Evolutionary conservation across 2,329 filamentous ascomycete genomes (phyloP).

Genomic region (Aspergillus sp.): DNA sequence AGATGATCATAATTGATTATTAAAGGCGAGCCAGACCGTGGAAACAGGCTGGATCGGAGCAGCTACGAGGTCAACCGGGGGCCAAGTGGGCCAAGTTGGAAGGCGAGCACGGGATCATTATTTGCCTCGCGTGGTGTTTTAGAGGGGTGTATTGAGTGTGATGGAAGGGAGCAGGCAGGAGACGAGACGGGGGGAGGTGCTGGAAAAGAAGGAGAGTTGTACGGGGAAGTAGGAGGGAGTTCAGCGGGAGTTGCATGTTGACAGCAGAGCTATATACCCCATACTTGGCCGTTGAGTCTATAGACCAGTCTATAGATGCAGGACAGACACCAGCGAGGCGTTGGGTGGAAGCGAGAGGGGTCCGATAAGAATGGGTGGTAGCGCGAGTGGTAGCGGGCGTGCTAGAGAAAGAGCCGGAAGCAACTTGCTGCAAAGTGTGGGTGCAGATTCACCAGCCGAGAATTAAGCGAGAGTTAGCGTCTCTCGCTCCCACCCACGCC

Average conservation of each 20-base stretch:
- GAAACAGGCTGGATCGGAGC: slow-evolving; percentile 1
- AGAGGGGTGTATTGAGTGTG: background rate
- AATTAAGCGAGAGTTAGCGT: slow-evolving; percentile 20
- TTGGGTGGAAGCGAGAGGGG: slow-evolving; percentile 37
- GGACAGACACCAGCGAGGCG: slow-evolving; percentile 17
- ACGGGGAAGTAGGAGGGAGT: no score
- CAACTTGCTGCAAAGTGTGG: background rate
- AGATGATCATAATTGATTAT: slow-evolving; percentile 6
- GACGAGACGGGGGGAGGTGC: no score
- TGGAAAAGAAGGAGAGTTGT: background rate
- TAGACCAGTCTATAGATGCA: slow-evolving; percentile 2
- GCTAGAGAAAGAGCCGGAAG: slow-evolving; percentile 36
- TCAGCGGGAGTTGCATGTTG: background rate
- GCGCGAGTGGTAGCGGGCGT: slow-evolving; percentile 28
- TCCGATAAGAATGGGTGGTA: slow-evolving; percentile 21
- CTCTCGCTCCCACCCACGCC: slow-evolving; percentile 29
- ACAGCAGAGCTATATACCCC: background rate
- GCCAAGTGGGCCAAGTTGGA: slow-evolving; percentile 12
- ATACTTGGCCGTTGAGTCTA: background rate
- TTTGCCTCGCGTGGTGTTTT: background rate
- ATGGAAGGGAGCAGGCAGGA: background rate
- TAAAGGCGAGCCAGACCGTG: background rate
- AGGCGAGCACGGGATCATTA: slow-evolving; percentile 10
- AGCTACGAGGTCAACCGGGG: slow-evolving; percentile 5
- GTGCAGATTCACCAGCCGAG: slow-evolving; percentile 15